Base-by-base conservation (phyloP, 2,329 filamentous ascomycete genomes). In the Gnomoniopsis sp. region DNA sequence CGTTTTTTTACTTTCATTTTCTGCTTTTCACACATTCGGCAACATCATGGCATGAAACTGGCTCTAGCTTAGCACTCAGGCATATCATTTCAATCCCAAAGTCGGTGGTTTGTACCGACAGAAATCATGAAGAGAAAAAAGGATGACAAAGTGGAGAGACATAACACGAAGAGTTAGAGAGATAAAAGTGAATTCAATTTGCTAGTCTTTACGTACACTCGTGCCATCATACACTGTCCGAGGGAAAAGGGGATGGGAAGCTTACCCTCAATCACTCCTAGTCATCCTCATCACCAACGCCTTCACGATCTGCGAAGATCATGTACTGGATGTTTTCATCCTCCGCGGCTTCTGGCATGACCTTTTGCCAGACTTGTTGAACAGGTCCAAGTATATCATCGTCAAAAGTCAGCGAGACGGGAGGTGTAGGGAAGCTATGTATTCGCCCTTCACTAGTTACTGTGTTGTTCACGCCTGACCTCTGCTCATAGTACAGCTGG, bases 221-320 rank as follows among this genome's bases (percentile, higher is more conserved):
- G 54, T 62, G 53, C 50, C 33, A 49, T 57, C 60, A 33, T 61
- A 15, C 46, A 52, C 14, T 54, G 49, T 41, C 30, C 30, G 15
- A 33, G n/a, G 34, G 41, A 15, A 41, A 51, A 8, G 21, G 4
- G 48, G 49, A 48, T 30, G 8, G 44, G 22, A 26, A 22, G 7
- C 33, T 51, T 17, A 33, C 55, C 34, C 11, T 56, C 23, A n/a
- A 60, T 67, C 68, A 75, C 53, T 83, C 76, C 62, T 81, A 82
- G 51, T 77, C 71, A 41, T 85, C 81, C 57, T 89, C 85, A 34
- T 82, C 82, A 60, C 74, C 77, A 30, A 76, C 76, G 15, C 79
- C 81, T 68, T 92, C 87, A 23, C 91, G 82, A 60, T 95, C 89
- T 51, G 88, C 83, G 70, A 96, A 96, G 21, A 82, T 77, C 83